A percentile compares a stretch with the other conserved stretches of the same genome.
Evolutionary conservation across 495 filamentous ascomycete species (phyloP).

Genomic region (Talaromyces nanjingensis): DNA sequence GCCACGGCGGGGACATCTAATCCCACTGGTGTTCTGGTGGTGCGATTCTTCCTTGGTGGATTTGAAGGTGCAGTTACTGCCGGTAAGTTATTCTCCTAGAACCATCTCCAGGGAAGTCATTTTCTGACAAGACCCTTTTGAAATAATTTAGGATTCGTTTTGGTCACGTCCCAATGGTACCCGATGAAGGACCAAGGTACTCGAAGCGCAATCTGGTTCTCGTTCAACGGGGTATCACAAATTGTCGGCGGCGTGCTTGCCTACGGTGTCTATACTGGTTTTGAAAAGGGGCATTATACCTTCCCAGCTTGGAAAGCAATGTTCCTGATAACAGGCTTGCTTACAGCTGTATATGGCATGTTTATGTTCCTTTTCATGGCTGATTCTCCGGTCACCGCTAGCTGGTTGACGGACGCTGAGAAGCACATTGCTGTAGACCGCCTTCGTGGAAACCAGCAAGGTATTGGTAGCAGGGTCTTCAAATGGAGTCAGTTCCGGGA

Average conservation of each 20-base stretch:
- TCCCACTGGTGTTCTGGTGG: no score
- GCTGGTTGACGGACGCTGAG: conserved; percentile 27
- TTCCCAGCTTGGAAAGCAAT: conserved; percentile 46
- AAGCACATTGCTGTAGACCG: conserved; percentile 42
- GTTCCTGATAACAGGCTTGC: conserved; percentile 49
- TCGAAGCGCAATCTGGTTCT: conserved; percentile 42
- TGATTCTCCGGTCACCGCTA: conserved; percentile 33
- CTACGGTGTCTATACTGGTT: conserved; percentile 36
- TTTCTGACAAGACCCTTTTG: no score
- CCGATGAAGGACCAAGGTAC: conserved; percentile 29
- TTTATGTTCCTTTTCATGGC: conserved; percentile 42
- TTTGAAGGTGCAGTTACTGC: no score
- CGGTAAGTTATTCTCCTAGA: no score
- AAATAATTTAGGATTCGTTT: not conserved
- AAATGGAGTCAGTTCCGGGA: conserved; percentile 41
- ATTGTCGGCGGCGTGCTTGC: conserved; percentile 47
- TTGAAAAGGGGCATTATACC: not conserved
- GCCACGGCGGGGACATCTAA: no score
- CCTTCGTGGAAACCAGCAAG: conserved; percentile 42
- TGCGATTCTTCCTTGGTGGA: no score
- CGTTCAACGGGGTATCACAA: conserved; percentile 40
- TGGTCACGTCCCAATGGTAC: not conserved
- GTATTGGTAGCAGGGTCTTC: conserved; percentile 43
- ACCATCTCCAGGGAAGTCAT: no score
- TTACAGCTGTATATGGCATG: conserved; percentile 45